Evolutionary conservation across 768 basidiomycete species (phyloP).

Genomic region (Floccularia luteovirens): DNA sequence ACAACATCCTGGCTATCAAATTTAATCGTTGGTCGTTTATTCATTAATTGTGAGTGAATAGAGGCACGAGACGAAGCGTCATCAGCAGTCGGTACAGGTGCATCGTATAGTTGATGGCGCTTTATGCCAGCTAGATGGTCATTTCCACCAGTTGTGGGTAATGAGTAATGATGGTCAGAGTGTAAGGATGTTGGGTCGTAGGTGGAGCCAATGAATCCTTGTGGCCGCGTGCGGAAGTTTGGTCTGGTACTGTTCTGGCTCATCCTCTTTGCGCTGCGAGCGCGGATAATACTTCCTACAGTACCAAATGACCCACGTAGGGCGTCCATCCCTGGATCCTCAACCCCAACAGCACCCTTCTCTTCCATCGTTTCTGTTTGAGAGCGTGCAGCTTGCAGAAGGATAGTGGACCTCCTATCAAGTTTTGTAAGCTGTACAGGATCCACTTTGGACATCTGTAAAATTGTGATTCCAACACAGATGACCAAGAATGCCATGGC

Average conservation of each 20-base stretch:
- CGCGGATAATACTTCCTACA: slow-evolving; percentile 84
- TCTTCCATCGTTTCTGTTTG: slow-evolving; percentile 67
- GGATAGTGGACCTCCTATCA: slow-evolving; percentile 84
- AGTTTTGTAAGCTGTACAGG: slow-evolving; percentile 71
- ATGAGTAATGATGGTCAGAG: slow-evolving; percentile 6
- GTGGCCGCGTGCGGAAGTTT: slow-evolving; percentile 21
- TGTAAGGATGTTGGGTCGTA: slow-evolving; percentile 14
- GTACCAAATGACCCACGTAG: slow-evolving; percentile 89
- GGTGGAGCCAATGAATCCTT: slow-evolving; percentile 26
- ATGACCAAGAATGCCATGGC: slow-evolving; percentile 91
- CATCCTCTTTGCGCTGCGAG: slow-evolving; percentile 43
- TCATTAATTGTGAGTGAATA: slow-evolving; percentile 22
- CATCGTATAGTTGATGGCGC: slow-evolving; percentile 84
- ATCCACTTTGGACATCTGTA: slow-evolving; percentile 95
- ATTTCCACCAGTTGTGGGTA: no score
- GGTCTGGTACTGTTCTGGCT: slow-evolving; percentile 37
- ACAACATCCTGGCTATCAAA: slow-evolving; percentile 69
- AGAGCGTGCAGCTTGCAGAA: slow-evolving; percentile 77
- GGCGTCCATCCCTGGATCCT: slow-evolving; percentile 92
- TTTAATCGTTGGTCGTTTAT: slow-evolving; percentile 60
- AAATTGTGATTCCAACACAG: slow-evolving; percentile 86
- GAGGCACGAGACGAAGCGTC: slow-evolving; percentile 33
- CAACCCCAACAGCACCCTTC: slow-evolving; percentile 53
- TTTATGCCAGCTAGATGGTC: slow-evolving; percentile 47
- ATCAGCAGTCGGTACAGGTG: slow-evolving; percentile 58